Base-by-base conservation (phyloP, 768 basidiomycete genomes). In the Psilocybe sp. region DNA sequence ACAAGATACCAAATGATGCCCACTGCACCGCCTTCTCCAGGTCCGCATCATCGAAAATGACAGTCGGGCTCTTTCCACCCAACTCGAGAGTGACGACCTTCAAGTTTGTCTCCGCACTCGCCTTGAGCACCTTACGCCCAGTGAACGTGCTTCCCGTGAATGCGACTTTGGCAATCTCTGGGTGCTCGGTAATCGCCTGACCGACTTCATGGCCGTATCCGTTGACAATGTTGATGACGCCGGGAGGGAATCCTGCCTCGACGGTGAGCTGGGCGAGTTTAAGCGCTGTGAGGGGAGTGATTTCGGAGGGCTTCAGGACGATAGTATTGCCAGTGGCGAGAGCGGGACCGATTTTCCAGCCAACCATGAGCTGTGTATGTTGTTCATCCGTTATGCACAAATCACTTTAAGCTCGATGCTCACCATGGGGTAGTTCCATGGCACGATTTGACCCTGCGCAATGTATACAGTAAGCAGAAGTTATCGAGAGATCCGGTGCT, bases 101-200 rank as follows among this genome's bases (percentile, higher is more conserved):
- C 59, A 97, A 64, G 62, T 96, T 97, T 28, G 80, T 81, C 65
- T 84, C 81, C 1, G 89, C 81, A 2, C 92, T 79, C 3, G 89
- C 86, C 58, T 89, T 81, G 76, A 92, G 74, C 62, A 96, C 76
- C 57, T 82, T 84, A 10, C 90, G 79, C 7, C 94, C 93, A 18
- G 85, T 81, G 37, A 84, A 70, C 1, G 89, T 90, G 51, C 85
- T 87, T 2, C 92, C 92, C 0, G 93, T 96, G 72, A 96, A 95
- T 0, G 91, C 86, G 23, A 93, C 76, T 34, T 83, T 92, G 44
- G 82, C 80, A 55, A 93, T 85, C n/a, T 71, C 74, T 64, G 74
- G 74, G 67, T 92, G 89, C n/a, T 75, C 68, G 2, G 78, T 69
- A 51, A 95, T 84, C 13, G 89, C 89, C 9, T 77, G 66, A 0